These are phyloP conservation scores for Ophiostoma angusticollis DNA, from an alignment of 2,329 filamentous ascomycete genomes.

Conservation along the genomic window DNA sequence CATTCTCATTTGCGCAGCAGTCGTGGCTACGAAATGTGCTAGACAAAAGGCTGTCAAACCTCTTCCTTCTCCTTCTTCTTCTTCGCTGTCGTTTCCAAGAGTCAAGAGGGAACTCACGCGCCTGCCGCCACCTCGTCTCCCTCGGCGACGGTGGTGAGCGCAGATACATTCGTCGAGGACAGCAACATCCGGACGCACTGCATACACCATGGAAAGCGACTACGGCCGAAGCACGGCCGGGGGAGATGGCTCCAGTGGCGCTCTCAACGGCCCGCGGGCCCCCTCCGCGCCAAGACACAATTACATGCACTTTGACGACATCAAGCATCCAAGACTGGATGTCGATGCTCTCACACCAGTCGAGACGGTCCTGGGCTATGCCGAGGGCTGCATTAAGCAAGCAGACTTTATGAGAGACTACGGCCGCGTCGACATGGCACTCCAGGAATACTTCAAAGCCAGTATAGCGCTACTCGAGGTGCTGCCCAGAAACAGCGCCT, in stretches of 20 bases:
- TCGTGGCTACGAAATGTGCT: neutral
- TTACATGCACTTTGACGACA: slow-evolving; percentile 14
- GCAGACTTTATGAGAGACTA: slow-evolving; percentile 52
- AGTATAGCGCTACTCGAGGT: slow-evolving; percentile 65
- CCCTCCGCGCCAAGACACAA: neutral
- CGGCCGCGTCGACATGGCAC: slow-evolving; percentile 57
- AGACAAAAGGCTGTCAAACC: neutral
- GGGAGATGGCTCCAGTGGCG: neutral
- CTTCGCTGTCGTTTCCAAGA: neutral
- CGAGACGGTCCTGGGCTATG: slow-evolving; percentile 39
- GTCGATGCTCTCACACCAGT: slow-evolving; percentile 37
- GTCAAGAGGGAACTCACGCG: neutral
- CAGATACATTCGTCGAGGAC: neutral
- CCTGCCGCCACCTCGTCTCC: slow-evolving; percentile 8
- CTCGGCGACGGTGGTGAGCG: slow-evolving; percentile 9
- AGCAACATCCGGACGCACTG: neutral
- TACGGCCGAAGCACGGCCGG: slow-evolving; percentile 2
- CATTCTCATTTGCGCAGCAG: too few species aligned
- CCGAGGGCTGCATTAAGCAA: slow-evolving; percentile 40
- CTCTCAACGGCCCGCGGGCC: neutral
- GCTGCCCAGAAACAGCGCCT: slow-evolving; percentile 67
- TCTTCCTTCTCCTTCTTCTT: neutral
- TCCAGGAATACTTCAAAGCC: slow-evolving; percentile 73
- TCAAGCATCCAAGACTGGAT: slow-evolving; percentile 20
- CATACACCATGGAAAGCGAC: slow-evolving; percentile 1